Conservation (phyloP, 306 rosid species). For the Carpinus fangiana region DNA sequence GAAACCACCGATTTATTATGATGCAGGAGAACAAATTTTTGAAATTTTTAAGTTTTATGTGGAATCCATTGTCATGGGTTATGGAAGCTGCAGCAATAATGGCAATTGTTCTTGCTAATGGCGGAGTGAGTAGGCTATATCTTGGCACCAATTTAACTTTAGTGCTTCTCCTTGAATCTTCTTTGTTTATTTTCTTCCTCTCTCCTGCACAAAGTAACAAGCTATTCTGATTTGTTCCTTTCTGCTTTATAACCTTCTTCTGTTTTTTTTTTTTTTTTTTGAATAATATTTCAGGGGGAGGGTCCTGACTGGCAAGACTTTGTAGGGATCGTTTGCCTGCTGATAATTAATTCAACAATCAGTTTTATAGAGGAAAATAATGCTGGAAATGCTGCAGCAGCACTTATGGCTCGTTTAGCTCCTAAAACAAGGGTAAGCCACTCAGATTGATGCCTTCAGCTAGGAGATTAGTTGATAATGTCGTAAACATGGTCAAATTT, state of each 20-base stretch:
- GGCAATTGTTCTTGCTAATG: conserved; percentile 88
- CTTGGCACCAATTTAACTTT: conserved; percentile 3
- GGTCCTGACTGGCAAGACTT: conserved; percentile 98
- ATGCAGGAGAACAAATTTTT: conserved; percentile 78
- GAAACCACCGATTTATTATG: neutral
- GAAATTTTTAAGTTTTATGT: conserved; percentile 81
- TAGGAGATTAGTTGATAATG: conserved; percentile 14
- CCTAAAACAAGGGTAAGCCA: conserved; percentile 67
- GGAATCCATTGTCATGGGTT: conserved; percentile 97
- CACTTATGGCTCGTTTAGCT: conserved; percentile 84
- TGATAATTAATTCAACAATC: conserved; percentile 77
- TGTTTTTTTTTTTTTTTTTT: conserved; percentile 18
- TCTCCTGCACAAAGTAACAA: neutral
- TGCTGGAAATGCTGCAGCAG: conserved; percentile 86
- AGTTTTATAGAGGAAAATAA: conserved; percentile 91
- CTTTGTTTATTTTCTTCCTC: neutral
- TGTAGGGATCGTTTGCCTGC: conserved; percentile 70
- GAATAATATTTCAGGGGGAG: conserved; percentile 54
- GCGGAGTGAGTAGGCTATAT: conserved; percentile 62
- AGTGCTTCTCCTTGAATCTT: conserved; percentile 1
- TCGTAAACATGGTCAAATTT: conserved; percentile 10
- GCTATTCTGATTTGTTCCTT: neutral
- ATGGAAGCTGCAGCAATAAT: conserved; percentile 95
- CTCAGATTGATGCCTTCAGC: conserved; percentile 11
- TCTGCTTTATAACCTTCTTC: conserved; percentile 17